Conservation (phyloP, 768 basidiomycete genomes). For the Clavaria fumosa region DNA sequence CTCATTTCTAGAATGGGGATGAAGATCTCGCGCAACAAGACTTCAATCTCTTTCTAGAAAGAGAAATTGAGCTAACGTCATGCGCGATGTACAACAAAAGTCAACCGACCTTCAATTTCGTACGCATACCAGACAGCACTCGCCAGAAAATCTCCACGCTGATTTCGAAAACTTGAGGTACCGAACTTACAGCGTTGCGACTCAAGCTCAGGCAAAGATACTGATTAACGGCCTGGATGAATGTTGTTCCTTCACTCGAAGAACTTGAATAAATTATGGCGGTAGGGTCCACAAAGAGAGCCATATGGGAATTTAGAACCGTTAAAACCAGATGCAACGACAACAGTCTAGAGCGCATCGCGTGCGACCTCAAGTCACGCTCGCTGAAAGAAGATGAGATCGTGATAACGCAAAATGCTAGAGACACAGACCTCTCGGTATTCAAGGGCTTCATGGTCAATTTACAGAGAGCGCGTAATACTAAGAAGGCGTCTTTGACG, state of each 20-base stretch:
- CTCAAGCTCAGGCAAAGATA: slow-evolving; percentile 89
- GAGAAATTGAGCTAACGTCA: slow-evolving; percentile 7
- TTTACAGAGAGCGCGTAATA: slow-evolving; percentile 94
- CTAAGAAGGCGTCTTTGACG: slow-evolving; percentile 94
- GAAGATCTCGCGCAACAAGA: slow-evolving; percentile 96
- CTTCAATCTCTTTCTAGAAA: slow-evolving; percentile 92
- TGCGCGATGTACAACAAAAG: slow-evolving; percentile 2
- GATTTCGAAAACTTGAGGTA: slow-evolving; percentile 93
- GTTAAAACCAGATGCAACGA: slow-evolving; percentile 90
- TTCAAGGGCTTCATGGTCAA: slow-evolving; percentile 95
- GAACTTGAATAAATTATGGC: slow-evolving; percentile 90
- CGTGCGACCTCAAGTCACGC: slow-evolving; percentile 89
- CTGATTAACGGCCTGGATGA: slow-evolving; percentile 89
- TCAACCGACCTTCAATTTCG: slow-evolving; percentile 77
- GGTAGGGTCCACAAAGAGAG: slow-evolving; percentile 72
- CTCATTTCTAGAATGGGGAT: slow-evolving; percentile 97
- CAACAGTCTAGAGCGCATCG: slow-evolving; percentile 92
- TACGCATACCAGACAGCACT: slow-evolving; percentile 84
- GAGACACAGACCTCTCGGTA: slow-evolving; percentile 56
- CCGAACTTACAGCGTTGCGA: slow-evolving; percentile 88
- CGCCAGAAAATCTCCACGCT: slow-evolving; percentile 99
- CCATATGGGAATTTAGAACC: slow-evolving; percentile 82
- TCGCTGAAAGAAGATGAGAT: slow-evolving; percentile 38
- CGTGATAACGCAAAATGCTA: neutral
- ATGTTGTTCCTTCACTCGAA: slow-evolving; percentile 73